Base-by-base conservation (phyloP, 306 rosid genomes). In the Cyclanthera cordifolia region DNA sequence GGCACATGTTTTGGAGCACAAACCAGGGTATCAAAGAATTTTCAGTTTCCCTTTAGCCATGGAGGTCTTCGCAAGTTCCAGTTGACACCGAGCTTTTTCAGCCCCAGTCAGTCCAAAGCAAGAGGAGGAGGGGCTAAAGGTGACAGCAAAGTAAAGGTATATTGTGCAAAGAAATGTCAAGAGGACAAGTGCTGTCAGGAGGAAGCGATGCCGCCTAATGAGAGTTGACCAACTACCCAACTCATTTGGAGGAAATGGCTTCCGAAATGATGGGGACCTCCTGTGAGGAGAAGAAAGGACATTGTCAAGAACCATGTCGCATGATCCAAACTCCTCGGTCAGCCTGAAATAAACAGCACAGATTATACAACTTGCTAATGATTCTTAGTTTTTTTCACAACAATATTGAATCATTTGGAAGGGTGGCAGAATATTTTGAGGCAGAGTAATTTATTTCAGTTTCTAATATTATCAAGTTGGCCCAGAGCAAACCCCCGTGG, bases 131-230 rank as follows among this genome's bases (percentile, higher is more conserved):
- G 84, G 73, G 39, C 93, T 92, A 32, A 88, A 76, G 21, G 97
- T 90, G 79, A 90, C 82, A 28, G 97, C 97, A 63, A 90, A 90
- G 77, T 90, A 90, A 46, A 90, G 97, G 76, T 90, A 90, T 67
- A 90, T 78, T 4, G 88, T 86, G 74, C 97, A 90, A 67, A 90
- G 94, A 70, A 83, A 71, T 14, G 84, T 67, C 68, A 90, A 77
- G 34, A 86, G 89, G 67, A 13, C 83, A 1, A 90, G 89, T 49
- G 97, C 90, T 3, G 79, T 80, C 65, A 90, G 79, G 74, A 90
- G 95, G 85, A 81, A 90, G 52, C 91, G 95, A 67, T 90, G 97
- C 82, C 97, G 82, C 58, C 86, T 79, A 53, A 74, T 28, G n/a
- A 90, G 93, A 17, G 87, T 77, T 5, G 95, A 79, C 97, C 95